Evolutionary conservation across 169 alveolate species (phyloP).

Genomic region (Cryptosporidium meleagridis): DNA sequence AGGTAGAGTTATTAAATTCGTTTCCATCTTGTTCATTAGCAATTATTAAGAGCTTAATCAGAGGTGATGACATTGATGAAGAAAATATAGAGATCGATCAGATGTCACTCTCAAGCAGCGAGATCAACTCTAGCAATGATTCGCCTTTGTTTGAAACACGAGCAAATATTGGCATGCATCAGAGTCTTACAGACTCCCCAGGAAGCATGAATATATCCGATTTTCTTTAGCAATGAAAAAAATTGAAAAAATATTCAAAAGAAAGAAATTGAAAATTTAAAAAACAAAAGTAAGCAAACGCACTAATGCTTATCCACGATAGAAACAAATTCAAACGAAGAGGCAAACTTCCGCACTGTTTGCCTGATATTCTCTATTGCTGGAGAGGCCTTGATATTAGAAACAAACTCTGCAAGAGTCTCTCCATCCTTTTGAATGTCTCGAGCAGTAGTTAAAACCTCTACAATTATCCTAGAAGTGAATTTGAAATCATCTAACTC

Average conservation of each 20-base stretch:
- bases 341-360: conserved; percentile 11
- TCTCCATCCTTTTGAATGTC: conserved; percentile 76
- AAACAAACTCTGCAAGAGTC: conserved; percentile 15
- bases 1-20: conserved; percentile 21
- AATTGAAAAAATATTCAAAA: not conserved
- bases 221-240: not conserved
- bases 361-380: conserved; percentile 13
- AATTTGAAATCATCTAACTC: conserved; percentile 79
- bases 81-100: conserved; percentile 58
- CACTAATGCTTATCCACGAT: not conserved
- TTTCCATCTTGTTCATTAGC: conserved; percentile 69
- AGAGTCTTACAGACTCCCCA: conserved; percentile 26
- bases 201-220: conserved; percentile 45
- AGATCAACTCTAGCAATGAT: conserved; percentile 42
- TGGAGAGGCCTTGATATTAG: not conserved
- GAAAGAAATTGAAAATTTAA: not conserved
- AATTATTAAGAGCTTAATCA: conserved; percentile 1
- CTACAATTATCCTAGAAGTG: conserved; percentile 80
- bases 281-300: not conserved
- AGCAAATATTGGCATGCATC: not conserved
- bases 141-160: conserved; percentile 25
- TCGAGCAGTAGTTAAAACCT: conserved; percentile 71
- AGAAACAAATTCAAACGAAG: conserved; percentile 26
- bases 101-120: conserved; percentile 38
- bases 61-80: conserved; percentile 6